Percentiles rank a stretch among this genome's conserved stretches.
Evolutionary conservation across 345 rosid genomes (phyloP).

Genomic region (Salix purpurea): DNA sequence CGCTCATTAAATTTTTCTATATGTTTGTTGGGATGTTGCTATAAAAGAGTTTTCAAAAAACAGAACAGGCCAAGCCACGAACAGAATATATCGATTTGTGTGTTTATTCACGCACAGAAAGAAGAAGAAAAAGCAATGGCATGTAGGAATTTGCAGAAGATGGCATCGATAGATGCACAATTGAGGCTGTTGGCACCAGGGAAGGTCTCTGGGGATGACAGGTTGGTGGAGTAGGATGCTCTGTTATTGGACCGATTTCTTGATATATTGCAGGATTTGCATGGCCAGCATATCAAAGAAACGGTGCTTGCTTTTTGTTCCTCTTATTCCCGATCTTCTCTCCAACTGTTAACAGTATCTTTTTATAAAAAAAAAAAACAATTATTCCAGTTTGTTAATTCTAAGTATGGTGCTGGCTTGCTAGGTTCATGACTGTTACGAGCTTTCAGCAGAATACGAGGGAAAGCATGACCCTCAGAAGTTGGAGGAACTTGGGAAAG

Average conservation of each 20-base stretch:
- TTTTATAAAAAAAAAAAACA: no score
- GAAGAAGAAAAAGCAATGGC: conserved; percentile 11
- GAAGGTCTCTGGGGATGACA: conserved; percentile 30
- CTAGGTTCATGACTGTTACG: conserved; percentile 35
- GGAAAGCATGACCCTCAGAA: conserved; percentile 25
- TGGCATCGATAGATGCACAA: conserved; percentile 30
- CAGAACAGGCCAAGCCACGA: background rate
- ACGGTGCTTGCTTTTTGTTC: conserved; percentile 10
- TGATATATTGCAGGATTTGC: conserved; percentile 27
- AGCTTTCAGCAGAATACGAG: conserved; percentile 34
- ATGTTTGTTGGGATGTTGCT: background rate
- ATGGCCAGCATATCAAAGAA: conserved; percentile 26
- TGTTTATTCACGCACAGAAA: no score
- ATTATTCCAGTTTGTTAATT: background rate
- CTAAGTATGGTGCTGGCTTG: background rate
- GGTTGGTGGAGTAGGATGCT: conserved; percentile 32
- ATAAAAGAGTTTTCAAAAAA: background rate
- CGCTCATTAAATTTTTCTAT: background rate
- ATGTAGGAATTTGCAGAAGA: conserved; percentile 20
- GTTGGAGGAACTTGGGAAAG: conserved; percentile 29
- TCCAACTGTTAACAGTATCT: background rate
- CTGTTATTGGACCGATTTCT: conserved; percentile 27
- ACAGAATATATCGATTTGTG: no score
- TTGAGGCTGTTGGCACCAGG: conserved; percentile 26
- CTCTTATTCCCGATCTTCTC: no score